Evolutionary conservation across 495 filamentous ascomycete genomes (phyloP).

Genomic region (Astrothelium subdiscretum): DNA sequence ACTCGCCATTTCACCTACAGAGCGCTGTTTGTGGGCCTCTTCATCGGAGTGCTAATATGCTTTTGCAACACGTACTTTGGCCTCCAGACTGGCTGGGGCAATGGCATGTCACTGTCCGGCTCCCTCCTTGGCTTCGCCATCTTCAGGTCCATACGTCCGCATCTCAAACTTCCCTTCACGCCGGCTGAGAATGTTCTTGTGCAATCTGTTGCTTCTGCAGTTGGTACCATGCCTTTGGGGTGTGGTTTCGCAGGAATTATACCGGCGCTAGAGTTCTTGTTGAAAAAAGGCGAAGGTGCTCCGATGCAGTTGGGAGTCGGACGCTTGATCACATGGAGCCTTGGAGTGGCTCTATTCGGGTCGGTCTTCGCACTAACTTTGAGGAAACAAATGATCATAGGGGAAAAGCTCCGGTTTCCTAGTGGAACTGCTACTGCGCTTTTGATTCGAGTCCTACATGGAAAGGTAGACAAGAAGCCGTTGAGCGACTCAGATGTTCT

Average conservation of each 20-base stretch:
- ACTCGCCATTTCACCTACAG: slow-evolving; percentile 60
- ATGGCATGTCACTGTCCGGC: slow-evolving; percentile 76
- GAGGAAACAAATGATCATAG: slow-evolving; percentile 76
- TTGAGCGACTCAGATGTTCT: not conserved
- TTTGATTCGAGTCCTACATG: slow-evolving; percentile 76
- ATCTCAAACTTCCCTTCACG: slow-evolving; percentile 61
- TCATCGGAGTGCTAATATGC: slow-evolving; percentile 75
- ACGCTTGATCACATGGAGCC: slow-evolving; percentile 70
- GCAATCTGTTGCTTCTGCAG: slow-evolving; percentile 83
- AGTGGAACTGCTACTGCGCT: slow-evolving; percentile 91
- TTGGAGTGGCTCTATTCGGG: slow-evolving; percentile 85
- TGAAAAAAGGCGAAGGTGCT: slow-evolving; percentile 37
- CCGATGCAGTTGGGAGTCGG: slow-evolving; percentile 51
- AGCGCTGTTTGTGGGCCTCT: slow-evolving; percentile 63
- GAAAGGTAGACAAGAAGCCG: slow-evolving; percentile 28
- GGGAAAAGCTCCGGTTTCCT: slow-evolving; percentile 82
- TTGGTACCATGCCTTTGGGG: slow-evolving; percentile 89
- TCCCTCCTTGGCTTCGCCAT: slow-evolving; percentile 88
- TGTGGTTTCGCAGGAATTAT: slow-evolving; percentile 89
- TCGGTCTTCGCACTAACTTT: slow-evolving; percentile 86
- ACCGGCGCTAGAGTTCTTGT: slow-evolving; percentile 74
- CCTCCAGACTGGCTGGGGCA: slow-evolving; percentile 84
- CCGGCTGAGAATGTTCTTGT: slow-evolving; percentile 94
- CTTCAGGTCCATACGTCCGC: slow-evolving; percentile 48
- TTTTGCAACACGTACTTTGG: slow-evolving; percentile 96